Base-by-base conservation (phyloP, 352 stramenopile genomes). In the Sclerospora graminicola region DNA sequence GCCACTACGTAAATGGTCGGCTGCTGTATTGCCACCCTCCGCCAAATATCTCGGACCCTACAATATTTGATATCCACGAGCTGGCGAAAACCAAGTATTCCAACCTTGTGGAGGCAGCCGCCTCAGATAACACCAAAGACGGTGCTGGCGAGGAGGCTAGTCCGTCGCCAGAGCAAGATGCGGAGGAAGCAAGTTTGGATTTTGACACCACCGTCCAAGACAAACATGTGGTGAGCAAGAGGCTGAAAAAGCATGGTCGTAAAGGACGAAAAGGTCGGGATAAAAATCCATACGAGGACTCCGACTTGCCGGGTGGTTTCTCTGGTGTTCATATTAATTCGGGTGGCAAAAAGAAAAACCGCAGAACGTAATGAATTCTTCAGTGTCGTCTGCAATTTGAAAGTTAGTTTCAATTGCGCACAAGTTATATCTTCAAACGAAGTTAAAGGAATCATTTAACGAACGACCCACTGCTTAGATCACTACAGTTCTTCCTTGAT, bases 1-100 rank as follows among this genome's bases (percentile, higher is more conserved):
- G 97, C 48, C 94, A 99, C 63, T 99, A 98, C 64, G 94, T 97
- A 23, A 93, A 93, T 52, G 97, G 97, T 53, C 97, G 94, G 57
- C 66, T 99, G 36, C 63, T 98, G 34, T 99, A 97, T 66, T 98
- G 92, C 54, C 94, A 98, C 60, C 60, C 95, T 29, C 95, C 97
- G 15, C 90, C 94, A 2, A 50, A 79, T 15, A 62, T 63, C 19
- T 57, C 57, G 15, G 68, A 89, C 41, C 50, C 60, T 5, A 54
- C 60, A 15, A 65, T 75, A 24, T 93, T 93, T 43, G 76, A 89
- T 45, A 85, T 87, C 33, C 73, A 90, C 49, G 66, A 51, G 33
- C 48, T 90, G 5, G 76, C 71, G 3, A 42, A 69, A 36, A 40
- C 57, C 10, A 69, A 67, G 15, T 87, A 86, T 48, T 75, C 74